A percentile compares a stretch with the other conserved stretches of the same genome.
Evolutionary conservation across 345 rosid species (phyloP).

Genomic region (Boechera retrofracta): DNA sequence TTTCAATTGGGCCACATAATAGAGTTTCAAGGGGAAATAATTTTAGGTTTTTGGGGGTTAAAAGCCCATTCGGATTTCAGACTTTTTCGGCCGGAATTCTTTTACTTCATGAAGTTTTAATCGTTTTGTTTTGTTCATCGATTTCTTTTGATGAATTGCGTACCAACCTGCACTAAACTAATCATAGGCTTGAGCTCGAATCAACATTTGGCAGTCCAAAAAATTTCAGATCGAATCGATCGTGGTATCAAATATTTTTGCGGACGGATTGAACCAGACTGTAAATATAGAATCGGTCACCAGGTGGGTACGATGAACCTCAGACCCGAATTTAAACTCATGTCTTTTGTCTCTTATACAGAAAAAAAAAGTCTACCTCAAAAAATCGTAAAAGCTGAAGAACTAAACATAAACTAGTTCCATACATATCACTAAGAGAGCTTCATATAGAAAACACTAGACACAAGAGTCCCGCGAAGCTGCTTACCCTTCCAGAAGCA

Average conservation of each 20-base stretch:
- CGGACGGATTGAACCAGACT: background rate
- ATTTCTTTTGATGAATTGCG: background rate
- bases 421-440: conserved; percentile 13
- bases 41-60: background rate
- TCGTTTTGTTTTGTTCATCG: background rate
- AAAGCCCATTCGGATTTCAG: background rate
- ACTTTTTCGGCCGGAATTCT: background rate
- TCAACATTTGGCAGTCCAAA: background rate
- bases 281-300: background rate
- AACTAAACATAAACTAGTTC: conserved; percentile 16
- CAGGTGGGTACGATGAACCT: background rate
- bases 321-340: background rate
- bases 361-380: background rate
- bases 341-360: background rate
- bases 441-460: conserved; percentile 6
- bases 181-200: background rate
- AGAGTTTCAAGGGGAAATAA: too few relatives aligned
- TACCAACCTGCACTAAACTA: background rate
- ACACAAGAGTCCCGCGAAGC: background rate
- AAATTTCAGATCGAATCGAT: background rate
- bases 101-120: too few relatives aligned
- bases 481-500: conserved; percentile 67
- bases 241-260: background rate
- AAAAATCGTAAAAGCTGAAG: conserved; percentile 15
- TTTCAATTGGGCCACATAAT: conserved; percentile 12